Percentiles rank a stretch among this genome's conserved stretches.
phyloP scores from a whole-genome alignment of 2,329 filamentous ascomycete species.

The Paraphaeosphaeria sporulosa region DNA sequence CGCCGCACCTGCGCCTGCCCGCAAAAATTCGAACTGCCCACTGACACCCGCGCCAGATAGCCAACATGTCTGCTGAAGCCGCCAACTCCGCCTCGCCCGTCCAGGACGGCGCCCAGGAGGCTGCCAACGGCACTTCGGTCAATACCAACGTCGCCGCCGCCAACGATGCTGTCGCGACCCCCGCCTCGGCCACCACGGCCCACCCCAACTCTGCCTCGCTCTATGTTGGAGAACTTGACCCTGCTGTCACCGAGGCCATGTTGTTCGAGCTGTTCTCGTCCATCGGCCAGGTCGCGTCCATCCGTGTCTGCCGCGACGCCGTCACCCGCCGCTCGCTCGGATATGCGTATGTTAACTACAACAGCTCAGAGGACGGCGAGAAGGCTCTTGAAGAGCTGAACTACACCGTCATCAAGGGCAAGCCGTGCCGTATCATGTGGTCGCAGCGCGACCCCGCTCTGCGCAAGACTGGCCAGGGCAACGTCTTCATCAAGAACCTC shows the following conservation, averaged over 20 bases:
- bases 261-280: conserved; percentile 99
- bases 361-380: conserved; percentile 94
- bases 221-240: conserved; percentile 98
- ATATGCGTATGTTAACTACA: conserved; percentile 99
- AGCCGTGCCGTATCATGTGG: conserved; percentile 99
- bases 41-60: conserved; percentile 37
- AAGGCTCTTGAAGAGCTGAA: conserved; percentile 99
- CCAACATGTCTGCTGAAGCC: conserved; percentile 51
- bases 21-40: conserved; percentile 32
- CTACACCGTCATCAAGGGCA: conserved; percentile 99
- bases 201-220: conserved; percentile 96
- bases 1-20: conserved; percentile 37
- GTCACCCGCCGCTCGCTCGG: conserved; percentile 98
- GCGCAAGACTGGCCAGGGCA: conserved; percentile 98
- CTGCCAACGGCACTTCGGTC: conserved; percentile 68
- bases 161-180: conserved; percentile 72
- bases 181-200: conserved; percentile 74
- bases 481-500: conserved; percentile 99
- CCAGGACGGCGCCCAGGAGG: conserved; percentile 77
- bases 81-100: conserved; percentile 59
- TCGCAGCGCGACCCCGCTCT: conserved; percentile 98
- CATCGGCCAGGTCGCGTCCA: conserved; percentile 97
- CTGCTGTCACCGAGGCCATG: conserved; percentile 98
- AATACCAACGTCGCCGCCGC: conserved; percentile 76
- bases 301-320: conserved; percentile 98